Evolutionary conservation across 495 filamentous ascomycete genomes (phyloP).

Genomic region (Rostrohypoxylon terebratum): DNA sequence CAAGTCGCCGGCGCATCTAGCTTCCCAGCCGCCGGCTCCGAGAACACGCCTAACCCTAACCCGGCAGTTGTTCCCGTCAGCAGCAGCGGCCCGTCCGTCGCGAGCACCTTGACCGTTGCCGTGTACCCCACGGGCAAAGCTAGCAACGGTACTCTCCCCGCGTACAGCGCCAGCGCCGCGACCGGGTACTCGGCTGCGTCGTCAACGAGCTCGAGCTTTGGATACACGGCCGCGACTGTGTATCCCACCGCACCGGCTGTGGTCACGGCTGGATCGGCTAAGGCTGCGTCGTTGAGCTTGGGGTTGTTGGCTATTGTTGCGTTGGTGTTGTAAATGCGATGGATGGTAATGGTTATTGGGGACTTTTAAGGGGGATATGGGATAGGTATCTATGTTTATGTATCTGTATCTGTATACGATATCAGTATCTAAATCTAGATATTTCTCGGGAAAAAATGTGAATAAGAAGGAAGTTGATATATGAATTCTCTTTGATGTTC

Average conservation of each 20-base stretch:
- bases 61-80: not conserved
- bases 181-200: constrained; percentile 33
- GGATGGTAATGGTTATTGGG: not conserved
- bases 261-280: constrained; percentile 31
- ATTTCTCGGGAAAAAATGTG: not conserved
- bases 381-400: not conserved
- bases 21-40: constrained; percentile 13
- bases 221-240: constrained; percentile 17
- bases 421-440: not conserved
- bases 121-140: constrained; percentile 33
- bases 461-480: constrained; percentile 10
- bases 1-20: constrained; percentile 21
- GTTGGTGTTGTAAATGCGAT: constrained; percentile 22
- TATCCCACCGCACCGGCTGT: constrained; percentile 27
- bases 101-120: constrained; percentile 20
- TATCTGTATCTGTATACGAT: not conserved
- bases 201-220: constrained; percentile 9
- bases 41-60: not conserved
- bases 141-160: constrained; percentile 18
- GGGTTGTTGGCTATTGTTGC: constrained; percentile 36
- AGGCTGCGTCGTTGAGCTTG: constrained; percentile 30
- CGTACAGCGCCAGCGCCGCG: constrained; percentile 20
- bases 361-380: not conserved
- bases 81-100: not conserved
- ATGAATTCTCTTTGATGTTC: not conserved